These are phyloP conservation scores for Yamadazyma sp. DNA, from an alignment of 805 yeast species.

Conservation along the genomic window DNA sequence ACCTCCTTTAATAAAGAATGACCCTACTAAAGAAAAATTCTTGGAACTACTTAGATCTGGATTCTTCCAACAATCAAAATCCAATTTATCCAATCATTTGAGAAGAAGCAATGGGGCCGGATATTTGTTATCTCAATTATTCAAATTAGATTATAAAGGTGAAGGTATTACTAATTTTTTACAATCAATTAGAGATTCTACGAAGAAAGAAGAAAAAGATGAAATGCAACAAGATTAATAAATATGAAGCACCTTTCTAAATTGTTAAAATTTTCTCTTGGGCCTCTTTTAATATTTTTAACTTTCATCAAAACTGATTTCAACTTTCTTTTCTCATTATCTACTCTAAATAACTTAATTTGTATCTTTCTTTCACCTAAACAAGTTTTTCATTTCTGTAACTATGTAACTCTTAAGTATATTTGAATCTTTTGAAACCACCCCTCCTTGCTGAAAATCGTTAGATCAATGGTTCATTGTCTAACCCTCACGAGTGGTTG, in stretches of 20 bases:
- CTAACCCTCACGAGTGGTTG: constrained; percentile 1
- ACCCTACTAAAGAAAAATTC: constrained; percentile 34
- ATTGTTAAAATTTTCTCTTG: neutral
- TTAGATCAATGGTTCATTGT: no score
- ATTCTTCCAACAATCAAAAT: constrained; percentile 43
- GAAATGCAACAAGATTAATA: no score
- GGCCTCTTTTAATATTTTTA: no score
- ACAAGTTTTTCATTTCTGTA: no score
- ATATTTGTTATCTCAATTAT: constrained; percentile 44
- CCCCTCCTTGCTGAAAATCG: no score
- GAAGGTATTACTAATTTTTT: constrained; percentile 55
- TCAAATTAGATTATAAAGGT: constrained; percentile 49
- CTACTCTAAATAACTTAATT: no score
- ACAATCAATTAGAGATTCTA: constrained; percentile 42
- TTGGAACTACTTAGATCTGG: constrained; percentile 45
- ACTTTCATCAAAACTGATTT: no score
- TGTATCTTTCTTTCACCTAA: no score
- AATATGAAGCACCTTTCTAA: neutral
- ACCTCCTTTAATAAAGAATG: constrained; percentile 38
- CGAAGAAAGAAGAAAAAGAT: constrained; percentile 15
- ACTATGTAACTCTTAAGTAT: no score
- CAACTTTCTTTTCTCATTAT: no score
- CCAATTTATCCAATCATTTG: constrained; percentile 42
- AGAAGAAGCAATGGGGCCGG: constrained; percentile 43
- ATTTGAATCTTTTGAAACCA: no score